These are phyloP conservation scores for Aechmea fasciata DNA, from an alignment of 176 grass and related monocot genomes.

Conservation along the genomic window DNA sequence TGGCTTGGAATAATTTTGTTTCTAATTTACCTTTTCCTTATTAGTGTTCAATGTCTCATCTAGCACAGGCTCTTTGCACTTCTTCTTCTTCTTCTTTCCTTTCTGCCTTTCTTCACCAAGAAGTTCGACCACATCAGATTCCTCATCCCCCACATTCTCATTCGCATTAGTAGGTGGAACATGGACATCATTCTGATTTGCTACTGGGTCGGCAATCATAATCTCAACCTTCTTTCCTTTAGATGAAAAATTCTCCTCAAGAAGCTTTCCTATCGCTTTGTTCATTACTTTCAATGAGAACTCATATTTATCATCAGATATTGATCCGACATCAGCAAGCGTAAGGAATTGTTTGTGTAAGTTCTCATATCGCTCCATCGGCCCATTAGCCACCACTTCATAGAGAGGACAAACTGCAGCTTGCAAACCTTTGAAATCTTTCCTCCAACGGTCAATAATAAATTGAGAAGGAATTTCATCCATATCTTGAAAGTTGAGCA, in stretches of 20 bases:
- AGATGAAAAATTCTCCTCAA: background rate
- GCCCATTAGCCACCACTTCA: conserved; percentile 12
- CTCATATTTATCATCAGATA: conserved; percentile 10
- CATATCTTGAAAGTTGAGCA: conserved; percentile 18
- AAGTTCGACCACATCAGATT: background rate
- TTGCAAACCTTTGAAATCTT: conserved; percentile 10
- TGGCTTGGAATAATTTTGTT: background rate
- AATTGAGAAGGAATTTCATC: conserved; percentile 21
- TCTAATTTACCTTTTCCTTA: conserved; percentile 11
- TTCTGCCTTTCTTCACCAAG: background rate
- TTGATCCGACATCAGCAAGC: conserved; percentile 1
- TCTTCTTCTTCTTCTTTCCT: background rate
- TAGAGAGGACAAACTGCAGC: conserved; percentile 1
- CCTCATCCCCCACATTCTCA: background rate
- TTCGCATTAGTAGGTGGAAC: background rate
- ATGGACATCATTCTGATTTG: background rate
- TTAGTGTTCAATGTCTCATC: background rate
- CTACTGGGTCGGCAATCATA: background rate
- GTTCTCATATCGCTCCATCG: conserved; percentile 10
- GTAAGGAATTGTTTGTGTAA: conserved; percentile 4
- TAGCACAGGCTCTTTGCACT: background rate
- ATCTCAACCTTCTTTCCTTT: conserved; percentile 12
- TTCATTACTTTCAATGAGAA: conserved; percentile 4
- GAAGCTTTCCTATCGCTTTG: background rate
- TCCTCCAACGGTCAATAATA: conserved; percentile 19